Conservation (phyloP, 2,329 filamentous ascomycete genomes). For the Pseudogymnoascus sp. region DNA sequence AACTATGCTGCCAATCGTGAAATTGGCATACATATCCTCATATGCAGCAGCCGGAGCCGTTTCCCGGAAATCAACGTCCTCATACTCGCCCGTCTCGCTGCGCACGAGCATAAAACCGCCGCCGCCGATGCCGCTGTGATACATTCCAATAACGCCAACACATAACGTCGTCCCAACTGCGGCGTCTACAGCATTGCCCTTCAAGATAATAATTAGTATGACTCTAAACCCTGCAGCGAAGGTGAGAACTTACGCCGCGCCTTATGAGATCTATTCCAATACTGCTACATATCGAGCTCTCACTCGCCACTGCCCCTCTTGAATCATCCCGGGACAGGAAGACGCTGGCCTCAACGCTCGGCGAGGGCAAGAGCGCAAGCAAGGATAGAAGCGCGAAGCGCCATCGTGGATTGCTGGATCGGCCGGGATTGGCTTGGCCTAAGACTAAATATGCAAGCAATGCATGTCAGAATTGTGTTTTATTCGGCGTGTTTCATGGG, state of each 20-base stretch:
- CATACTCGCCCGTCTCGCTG: constrained; percentile 63
- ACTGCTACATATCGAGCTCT: constrained; percentile 42
- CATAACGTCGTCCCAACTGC: constrained; percentile 67
- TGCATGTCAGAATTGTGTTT: not conserved
- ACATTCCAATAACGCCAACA: constrained; percentile 67
- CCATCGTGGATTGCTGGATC: not conserved
- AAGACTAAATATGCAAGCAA: not conserved
- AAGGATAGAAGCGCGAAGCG: constrained; percentile 21
- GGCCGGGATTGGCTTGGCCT: not conserved
- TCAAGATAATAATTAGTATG: constrained; percentile 16
- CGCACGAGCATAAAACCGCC: constrained; percentile 86
- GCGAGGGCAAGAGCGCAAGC: constrained; percentile 34
- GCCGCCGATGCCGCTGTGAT: constrained; percentile 76
- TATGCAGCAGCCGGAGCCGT: constrained; percentile 73
- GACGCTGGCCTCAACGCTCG: constrained; percentile 34
- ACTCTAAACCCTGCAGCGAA: not conserved
- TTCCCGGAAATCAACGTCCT: constrained; percentile 85
- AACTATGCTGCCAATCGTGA: constrained; percentile 55
- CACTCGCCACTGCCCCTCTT: constrained; percentile 42
- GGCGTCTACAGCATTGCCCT: constrained; percentile 69
- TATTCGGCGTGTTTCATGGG: not conserved
- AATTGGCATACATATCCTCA: constrained; percentile 76
- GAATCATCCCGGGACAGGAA: not conserved
- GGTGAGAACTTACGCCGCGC: constrained; percentile 32
- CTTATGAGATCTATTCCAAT: constrained; percentile 42